A percentile compares a stretch with the other conserved stretches of the same genome.
These are phyloP conservation scores for Fusarium newnesense DNA, from an alignment of 2,329 filamentous ascomycete genomes.

Conservation along the genomic window DNA sequence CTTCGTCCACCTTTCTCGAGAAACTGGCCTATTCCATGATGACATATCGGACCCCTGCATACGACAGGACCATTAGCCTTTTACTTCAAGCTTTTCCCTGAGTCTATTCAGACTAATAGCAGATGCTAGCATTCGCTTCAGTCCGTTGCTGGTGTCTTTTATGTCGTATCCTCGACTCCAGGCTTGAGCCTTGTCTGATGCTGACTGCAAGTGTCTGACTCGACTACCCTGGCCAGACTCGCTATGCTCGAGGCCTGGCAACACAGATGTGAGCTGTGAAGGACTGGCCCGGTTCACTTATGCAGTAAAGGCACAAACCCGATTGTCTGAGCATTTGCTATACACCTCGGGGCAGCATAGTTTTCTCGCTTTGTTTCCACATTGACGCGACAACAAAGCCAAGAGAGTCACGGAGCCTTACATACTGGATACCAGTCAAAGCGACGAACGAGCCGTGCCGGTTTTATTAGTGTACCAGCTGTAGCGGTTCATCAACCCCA, in stretches of 20 bases:
- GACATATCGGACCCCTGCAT: conserved; percentile 28
- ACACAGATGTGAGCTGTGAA: background rate
- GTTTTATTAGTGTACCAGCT: conserved; percentile 3
- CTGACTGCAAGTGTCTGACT: background rate
- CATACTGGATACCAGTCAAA: conserved; percentile 12
- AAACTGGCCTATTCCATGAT: conserved; percentile 15
- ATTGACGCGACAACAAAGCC: conserved; percentile 27
- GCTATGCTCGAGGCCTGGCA: background rate
- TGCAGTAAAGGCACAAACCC: background rate
- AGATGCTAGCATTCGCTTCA: background rate
- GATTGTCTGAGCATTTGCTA: background rate
- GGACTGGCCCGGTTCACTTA: background rate
- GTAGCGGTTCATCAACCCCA: conserved; percentile 13
- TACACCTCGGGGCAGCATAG: conserved; percentile 1
- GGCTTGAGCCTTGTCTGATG: background rate
- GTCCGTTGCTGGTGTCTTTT: background rate
- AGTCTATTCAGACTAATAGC: background rate
- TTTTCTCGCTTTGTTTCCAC: conserved; percentile 31
- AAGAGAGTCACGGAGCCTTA: conserved; percentile 13
- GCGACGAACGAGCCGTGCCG: conserved; percentile 2
- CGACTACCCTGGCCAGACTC: background rate
- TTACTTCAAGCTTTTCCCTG: background rate
- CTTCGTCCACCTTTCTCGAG: conserved; percentile 14
- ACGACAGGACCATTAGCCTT: background rate
- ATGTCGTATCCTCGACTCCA: background rate